These are phyloP conservation scores for Cephalotrichum gorgonifer DNA, from an alignment of 2,329 filamentous ascomycete genomes.

Conservation along the genomic window DNA sequence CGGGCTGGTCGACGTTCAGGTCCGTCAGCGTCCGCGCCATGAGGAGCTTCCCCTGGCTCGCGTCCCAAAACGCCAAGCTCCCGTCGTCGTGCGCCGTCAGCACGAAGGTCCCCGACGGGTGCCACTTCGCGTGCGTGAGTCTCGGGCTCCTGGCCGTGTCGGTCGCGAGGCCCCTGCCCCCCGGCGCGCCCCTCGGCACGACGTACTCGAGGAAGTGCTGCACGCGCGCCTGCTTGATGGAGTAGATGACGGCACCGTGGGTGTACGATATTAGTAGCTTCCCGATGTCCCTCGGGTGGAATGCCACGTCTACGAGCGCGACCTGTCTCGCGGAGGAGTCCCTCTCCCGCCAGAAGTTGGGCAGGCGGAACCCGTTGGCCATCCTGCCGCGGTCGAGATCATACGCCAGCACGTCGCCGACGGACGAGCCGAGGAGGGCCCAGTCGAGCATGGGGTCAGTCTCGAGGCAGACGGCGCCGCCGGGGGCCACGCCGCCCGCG, in stretches of 20 bases:
- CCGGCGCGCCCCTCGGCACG: constrained; percentile 70
- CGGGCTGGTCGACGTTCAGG: constrained; percentile 60
- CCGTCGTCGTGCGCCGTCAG: constrained; percentile 82
- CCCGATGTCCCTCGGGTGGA: constrained; percentile 88
- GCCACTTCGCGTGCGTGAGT: constrained; percentile 80
- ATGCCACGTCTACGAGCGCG: constrained; percentile 64
- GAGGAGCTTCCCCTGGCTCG: constrained; percentile 75
- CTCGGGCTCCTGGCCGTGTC: constrained; percentile 58
- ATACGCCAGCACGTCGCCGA: constrained; percentile 82
- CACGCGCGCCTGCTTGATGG: constrained; percentile 82
- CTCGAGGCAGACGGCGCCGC: constrained; percentile 60
- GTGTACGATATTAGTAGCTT: constrained; percentile 85
- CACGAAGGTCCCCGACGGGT: constrained; percentile 86
- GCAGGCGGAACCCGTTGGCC: constrained; percentile 62
- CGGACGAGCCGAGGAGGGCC: constrained; percentile 74
- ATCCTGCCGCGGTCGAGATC: constrained; percentile 76
- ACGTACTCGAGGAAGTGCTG: constrained; percentile 75
- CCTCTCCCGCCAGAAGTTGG: constrained; percentile 74
- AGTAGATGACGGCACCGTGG: constrained; percentile 80
- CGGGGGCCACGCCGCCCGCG: constrained; percentile 64
- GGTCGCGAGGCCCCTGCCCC: constrained; percentile 58
- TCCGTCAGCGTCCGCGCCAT: constrained; percentile 74
- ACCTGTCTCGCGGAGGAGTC: constrained; percentile 53
- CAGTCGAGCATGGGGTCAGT: constrained; percentile 91
- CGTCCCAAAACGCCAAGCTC: constrained; percentile 89